A percentile compares a stretch with the other conserved stretches of the same genome.
These are phyloP conservation scores for Calocybe cyanea DNA, from an alignment of 768 basidiomycete genomes.

Conservation along the genomic window DNA sequence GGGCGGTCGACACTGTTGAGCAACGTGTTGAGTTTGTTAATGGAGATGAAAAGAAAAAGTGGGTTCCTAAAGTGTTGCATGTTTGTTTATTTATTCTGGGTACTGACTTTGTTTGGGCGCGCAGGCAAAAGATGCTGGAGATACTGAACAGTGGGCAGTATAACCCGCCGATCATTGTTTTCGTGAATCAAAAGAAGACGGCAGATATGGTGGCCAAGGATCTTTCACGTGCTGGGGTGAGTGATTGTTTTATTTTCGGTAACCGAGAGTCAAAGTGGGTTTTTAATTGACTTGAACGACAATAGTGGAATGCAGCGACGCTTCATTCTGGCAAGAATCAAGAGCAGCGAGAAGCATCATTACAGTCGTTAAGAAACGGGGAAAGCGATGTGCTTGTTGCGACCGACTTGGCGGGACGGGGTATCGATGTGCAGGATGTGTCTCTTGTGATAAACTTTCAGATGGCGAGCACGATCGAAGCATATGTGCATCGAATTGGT, in stretches of 20 bases:
- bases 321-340: conserved; percentile 98
- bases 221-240: conserved; percentile 79
- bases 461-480: conserved; percentile 96
- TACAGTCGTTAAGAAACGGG: conserved; percentile 83
- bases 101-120: conserved; percentile 14
- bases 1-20: conserved; percentile 97
- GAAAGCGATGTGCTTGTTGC: conserved; percentile 90
- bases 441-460: conserved; percentile 96
- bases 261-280: no score
- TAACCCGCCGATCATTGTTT: conserved; percentile 92
- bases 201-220: conserved; percentile 98
- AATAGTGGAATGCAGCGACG: conserved; percentile 86
- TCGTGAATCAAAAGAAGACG: conserved; percentile 99
- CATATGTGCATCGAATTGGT: conserved; percentile 98
- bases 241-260: no score
- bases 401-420: conserved; percentile 95
- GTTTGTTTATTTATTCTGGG: neutral
- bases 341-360: conserved; percentile 91
- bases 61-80: conserved; percentile 29
- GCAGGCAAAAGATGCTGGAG: conserved; percentile 80
- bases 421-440: conserved; percentile 98
- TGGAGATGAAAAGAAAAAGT: conserved; percentile 98
- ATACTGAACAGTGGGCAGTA: conserved; percentile 86
- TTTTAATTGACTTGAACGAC: conserved; percentile 1
- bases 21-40: conserved; percentile 91